Evolutionary conservation across 1,139 yeast species (phyloP), one percentile per base, ranked within the genome.

Genomic region (Taiozyma sp.): DNA sequence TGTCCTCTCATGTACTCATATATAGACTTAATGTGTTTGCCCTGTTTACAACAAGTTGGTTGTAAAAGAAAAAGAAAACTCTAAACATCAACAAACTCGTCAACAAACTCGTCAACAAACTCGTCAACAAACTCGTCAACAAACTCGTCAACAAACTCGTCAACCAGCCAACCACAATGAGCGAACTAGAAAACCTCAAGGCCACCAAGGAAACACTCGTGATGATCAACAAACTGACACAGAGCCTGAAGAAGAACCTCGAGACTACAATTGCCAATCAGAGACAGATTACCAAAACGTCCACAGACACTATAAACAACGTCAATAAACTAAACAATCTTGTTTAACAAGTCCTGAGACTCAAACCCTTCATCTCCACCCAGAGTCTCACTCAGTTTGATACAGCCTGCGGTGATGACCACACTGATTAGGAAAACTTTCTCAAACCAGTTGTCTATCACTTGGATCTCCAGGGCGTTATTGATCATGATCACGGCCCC

Each of bases 401-500:
- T 71, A 48, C 80, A 80, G 2, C 79, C 57, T 2, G 79, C 66
- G 0, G 92, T 81, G 3, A 74, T 59, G 1, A 81, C 61, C 53
- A 87, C 79, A 5, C 87, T 74, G 7, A 79, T 51, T 13, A 84
- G 80, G 69, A 84, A 89, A 32, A 88, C 79, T 56, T 83, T 75
- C 62, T 91, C 96, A 63, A 88, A 90, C 91, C 95, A 86, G 34
- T 76, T 71, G 63, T 91, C 96, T 36, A 90, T 84, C 78, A 41
- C 75, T 70, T 32, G 43, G 43, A 57, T 50, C 34, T 53, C 55
- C 39, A 53, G 38, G 9, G 14, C 13, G 13, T 49, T 22, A 82
- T 82, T n/a, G 65, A 62, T 58, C 47, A 39, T 61, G 9, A 38
- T 43, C 14, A 27, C 30, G 1, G 51, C 14, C 3, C 46, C 36